These are phyloP conservation scores for Lablab purpureus DNA, from an alignment of 306 rosid genomes.

Conservation along the genomic window DNA sequence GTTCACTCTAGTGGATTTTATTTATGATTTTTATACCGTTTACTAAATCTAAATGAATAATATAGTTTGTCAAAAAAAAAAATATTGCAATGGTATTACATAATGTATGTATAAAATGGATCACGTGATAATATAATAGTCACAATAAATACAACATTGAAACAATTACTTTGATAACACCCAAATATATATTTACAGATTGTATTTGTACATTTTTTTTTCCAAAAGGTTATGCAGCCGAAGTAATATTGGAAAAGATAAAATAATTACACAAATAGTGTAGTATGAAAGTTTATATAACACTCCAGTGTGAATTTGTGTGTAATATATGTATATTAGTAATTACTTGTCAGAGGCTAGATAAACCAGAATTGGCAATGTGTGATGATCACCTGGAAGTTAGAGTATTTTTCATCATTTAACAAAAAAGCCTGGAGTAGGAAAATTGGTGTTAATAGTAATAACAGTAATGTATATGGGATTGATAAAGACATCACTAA, in stretches of 20 bases:
- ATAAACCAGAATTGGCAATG: constrained; percentile 35
- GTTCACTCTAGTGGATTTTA: background rate
- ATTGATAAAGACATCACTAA: constrained; percentile 45
- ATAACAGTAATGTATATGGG: constrained; percentile 5
- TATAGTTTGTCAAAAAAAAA: background rate
- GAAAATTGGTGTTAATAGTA: constrained; percentile 19
- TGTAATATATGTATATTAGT: background rate
- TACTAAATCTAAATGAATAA: background rate
- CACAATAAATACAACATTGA: too few relatives aligned
- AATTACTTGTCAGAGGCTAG: constrained; percentile 37
- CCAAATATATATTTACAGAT: too few relatives aligned
- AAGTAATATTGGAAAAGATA: too few relatives aligned
- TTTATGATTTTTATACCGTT: background rate
- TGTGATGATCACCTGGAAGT: constrained; percentile 2
- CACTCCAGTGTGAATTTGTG: too few relatives aligned
- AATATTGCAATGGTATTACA: background rate
- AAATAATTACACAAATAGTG: too few relatives aligned
- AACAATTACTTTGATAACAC: too few relatives aligned
- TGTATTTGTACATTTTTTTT: background rate
- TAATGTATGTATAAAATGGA: too few relatives aligned
- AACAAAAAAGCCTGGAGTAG: constrained; percentile 44
- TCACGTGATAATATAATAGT: too few relatives aligned
- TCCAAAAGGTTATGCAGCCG: too few relatives aligned
- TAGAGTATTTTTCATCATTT: constrained; percentile 26
- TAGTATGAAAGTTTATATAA: too few relatives aligned